phyloP scores from a whole-genome alignment of 2,329 filamentous ascomycete species.

The Cephalotrichum gorgonifer region DNA sequence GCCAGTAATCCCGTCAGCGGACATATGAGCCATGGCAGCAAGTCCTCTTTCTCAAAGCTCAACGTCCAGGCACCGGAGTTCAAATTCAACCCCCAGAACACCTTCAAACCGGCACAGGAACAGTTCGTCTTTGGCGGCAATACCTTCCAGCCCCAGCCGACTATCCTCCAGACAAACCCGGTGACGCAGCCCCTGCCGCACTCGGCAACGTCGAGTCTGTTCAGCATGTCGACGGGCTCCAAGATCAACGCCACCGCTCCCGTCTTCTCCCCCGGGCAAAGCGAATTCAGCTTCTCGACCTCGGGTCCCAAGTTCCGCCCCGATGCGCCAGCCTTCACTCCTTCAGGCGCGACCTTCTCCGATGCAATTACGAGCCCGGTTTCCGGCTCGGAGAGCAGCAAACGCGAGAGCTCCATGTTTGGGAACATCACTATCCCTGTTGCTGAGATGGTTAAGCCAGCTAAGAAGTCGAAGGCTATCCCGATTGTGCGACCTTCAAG shows the following conservation, averaged over 20 bases:
- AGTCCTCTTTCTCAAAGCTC: constrained; percentile 64
- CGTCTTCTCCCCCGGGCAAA: constrained; percentile 58
- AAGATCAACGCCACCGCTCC: constrained; percentile 62
- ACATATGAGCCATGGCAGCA: constrained; percentile 50
- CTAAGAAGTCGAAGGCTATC: constrained; percentile 71
- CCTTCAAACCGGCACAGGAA: constrained; percentile 38
- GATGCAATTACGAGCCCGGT: constrained; percentile 35
- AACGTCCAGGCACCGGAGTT: constrained; percentile 89
- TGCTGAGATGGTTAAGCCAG: constrained; percentile 49
- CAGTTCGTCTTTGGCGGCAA: constrained; percentile 39
- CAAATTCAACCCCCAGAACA: constrained; percentile 55
- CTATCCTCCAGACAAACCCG: constrained; percentile 9
- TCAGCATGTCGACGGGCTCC: constrained; percentile 30
- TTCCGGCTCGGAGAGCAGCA: constrained; percentile 33
- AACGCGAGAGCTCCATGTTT: constrained; percentile 50
- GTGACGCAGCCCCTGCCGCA: constrained; percentile 30
- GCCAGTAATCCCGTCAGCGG: constrained; percentile 23
- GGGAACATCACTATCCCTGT: constrained; percentile 52
- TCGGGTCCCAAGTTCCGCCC: constrained; percentile 62
- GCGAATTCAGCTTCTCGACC: constrained; percentile 58
- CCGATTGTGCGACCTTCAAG: constrained; percentile 64
- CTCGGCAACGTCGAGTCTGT: constrained; percentile 20
- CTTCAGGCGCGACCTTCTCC: constrained; percentile 33
- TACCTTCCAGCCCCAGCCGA: constrained; percentile 31
- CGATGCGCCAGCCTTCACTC: constrained; percentile 68